These are phyloP conservation scores for Solanum ossicruentum DNA, from an alignment of 257 asterid genomes.

Conservation along the genomic window DNA sequence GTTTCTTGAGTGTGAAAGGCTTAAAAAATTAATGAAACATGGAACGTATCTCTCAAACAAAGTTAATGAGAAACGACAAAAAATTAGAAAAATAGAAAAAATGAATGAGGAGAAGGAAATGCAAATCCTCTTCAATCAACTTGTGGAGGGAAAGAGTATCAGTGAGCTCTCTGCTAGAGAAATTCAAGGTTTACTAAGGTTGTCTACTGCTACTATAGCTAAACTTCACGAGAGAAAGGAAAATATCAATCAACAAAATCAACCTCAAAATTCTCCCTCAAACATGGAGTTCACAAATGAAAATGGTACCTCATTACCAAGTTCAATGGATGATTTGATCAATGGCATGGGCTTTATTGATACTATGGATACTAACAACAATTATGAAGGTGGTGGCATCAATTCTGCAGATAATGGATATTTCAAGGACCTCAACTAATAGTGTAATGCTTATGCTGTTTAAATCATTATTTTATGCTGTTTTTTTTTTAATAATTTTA, in stretches of 20 bases:
- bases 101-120: slow-evolving; percentile 14
- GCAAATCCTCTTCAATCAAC: slow-evolving; percentile 14
- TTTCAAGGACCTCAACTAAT: background rate
- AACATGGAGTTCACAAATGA: background rate
- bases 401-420: background rate
- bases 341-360: background rate
- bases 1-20: slow-evolving; percentile 4
- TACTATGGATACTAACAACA: background rate
- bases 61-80: background rate
- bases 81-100: background rate
- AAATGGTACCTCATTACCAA: background rate
- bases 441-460: background rate
- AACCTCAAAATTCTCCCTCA: background rate
- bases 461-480: background rate
- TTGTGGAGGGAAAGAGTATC: slow-evolving; percentile 11
- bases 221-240: slow-evolving; percentile 10
- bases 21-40: slow-evolving; percentile 2
- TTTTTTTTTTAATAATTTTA: background rate
- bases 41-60: slow-evolving; percentile 16
- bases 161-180: slow-evolving; percentile 12
- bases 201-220: slow-evolving; percentile 8
- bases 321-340: background rate
- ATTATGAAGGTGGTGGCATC: background rate
- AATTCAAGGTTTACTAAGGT: slow-evolving; percentile 10
- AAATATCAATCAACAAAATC: background rate